These are phyloP conservation scores for Stagonosporopsis rhizophila DNA, from an alignment of 2,329 filamentous ascomycete genomes.

Conservation along the genomic window DNA sequence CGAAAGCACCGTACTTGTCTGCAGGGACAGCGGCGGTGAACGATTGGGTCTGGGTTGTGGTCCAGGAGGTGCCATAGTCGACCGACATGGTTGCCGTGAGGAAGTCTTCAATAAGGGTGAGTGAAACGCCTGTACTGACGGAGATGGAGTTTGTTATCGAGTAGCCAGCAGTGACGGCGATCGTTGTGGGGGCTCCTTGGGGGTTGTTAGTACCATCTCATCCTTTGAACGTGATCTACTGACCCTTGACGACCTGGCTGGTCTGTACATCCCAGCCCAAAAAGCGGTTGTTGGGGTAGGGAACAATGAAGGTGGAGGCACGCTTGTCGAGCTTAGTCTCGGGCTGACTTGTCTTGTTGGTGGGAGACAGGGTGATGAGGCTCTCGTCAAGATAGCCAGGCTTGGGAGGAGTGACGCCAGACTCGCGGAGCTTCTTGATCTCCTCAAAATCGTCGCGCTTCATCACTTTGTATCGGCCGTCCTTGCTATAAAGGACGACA, in stretches of 20 bases:
- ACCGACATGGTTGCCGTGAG: conserved; percentile 34
- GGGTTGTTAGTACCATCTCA: neutral
- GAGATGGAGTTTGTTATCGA: conserved; percentile 43
- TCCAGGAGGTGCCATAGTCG: conserved; percentile 44
- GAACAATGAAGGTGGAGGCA: conserved; percentile 28
- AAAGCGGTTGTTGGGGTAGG: conserved; percentile 36
- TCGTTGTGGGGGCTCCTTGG: conserved; percentile 30
- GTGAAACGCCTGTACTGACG: conserved; percentile 25
- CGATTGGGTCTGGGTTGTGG: conserved; percentile 38
- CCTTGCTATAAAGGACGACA: conserved; percentile 35
- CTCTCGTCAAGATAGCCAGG: conserved; percentile 26
- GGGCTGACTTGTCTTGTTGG: conserved; percentile 12
- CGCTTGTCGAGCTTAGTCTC: conserved; percentile 25
- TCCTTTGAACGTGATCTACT: neutral
- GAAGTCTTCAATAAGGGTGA: conserved; percentile 37
- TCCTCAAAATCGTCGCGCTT: conserved; percentile 33
- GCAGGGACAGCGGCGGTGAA: conserved; percentile 45
- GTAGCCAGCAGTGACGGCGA: conserved; percentile 47
- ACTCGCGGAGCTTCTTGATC: conserved; percentile 25
- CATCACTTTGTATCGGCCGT: conserved; percentile 31
- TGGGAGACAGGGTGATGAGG: conserved; percentile 18
- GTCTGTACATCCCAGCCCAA: conserved; percentile 52
- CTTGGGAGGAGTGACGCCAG: conserved; percentile 24
- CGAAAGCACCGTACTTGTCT: conserved; percentile 50
- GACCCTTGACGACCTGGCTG: conserved; percentile 45